Evolutionary conservation across 2,329 filamentous ascomycete species (phyloP), one percentile per base, ranked within the genome.

Genomic region (Cladorrhinum sp.): DNA sequence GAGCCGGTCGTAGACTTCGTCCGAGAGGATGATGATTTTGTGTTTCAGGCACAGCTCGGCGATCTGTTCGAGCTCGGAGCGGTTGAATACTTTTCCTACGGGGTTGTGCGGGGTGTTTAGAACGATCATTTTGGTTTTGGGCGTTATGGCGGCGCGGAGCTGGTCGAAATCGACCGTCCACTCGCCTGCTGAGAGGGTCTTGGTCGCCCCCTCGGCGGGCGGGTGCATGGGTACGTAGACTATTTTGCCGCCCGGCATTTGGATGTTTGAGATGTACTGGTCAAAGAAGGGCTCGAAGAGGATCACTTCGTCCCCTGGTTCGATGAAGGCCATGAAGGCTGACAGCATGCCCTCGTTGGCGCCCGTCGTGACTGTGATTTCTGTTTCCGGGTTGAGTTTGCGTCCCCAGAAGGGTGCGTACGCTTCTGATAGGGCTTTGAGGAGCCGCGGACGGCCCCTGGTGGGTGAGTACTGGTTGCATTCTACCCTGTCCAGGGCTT

Each of bases 391-490:
- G 74, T 99, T 82, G 50, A 99, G 76, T 64, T 83, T 80, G 57
- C 90, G 85, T 36, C 91, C 92, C 80, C 96, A 98, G 38, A 58
- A 54, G 2, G 92, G 91, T 13, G 92, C 90, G 78, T 99, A 99
- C 22, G 95, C 90, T 69, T 96, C 87, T 2, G 95, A 91, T 70
- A 99, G 88, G 55, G 95, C 95, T 79, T 98, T 91, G 82, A 89
- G 93, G 71, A 99, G 82, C 58, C 93, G 85, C 48, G 95, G 93
- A 6, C 93, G 87, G 62, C 95, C 95, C 81, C 92, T 95, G 20
- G 95, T 97, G 2, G 93, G 95, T 22, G 92, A 93, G 81, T 99
- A 99, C 80, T 99, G 95, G 76, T 99, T 99, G 83, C 93, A 97
- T 67, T 98, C 95, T 22, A 99, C 93, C 55, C 86, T 84, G 71